Base-by-base conservation (phyloP, 371 early-diverging fungal genomes). In the Syncephalastrum racemosum region DNA sequence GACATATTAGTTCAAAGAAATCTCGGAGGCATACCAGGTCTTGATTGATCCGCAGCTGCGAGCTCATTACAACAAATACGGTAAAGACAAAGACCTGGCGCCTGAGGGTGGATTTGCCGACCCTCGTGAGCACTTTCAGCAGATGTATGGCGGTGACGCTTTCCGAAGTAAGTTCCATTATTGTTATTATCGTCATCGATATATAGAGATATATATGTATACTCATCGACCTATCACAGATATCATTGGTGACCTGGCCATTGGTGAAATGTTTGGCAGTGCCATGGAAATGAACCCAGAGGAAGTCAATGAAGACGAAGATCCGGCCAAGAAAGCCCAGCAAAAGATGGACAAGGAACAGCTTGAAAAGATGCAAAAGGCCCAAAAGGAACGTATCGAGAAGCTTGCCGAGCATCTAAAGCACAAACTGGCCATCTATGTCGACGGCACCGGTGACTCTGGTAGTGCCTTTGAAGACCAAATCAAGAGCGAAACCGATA, bases 1-100 rank as follows among this genome's bases (percentile, higher is more conserved):
- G 23, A 45, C 24, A 20, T 4, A 44, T 2, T 61, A 85, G 87
- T 96, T 97, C 68, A 95, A 98, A 79, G 81, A 87, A 65, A 91
- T 98, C 23, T 93, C 95, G 8, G 95, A 96, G 71, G 98, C 96
- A 10, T 96, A 98, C 67, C 95, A 94, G 77, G 88, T 89, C 1
- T 81, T 98, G 43, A 90, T 89, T 4, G 97, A 98, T 63, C 91
- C 93, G n/a, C 86, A 91, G 63, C 70, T 89, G 59, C 86, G 98
- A 48, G 77, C 88, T 16, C 80, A 83, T 57, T 98, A 98, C 80
- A 95, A 98, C 71, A 87, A 87, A 70, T 88, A 88, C 67, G 94
- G 94, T 58, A 82, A 84, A 56, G 82, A 86, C 51, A 84, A 85
- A 73, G 84, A 80, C 55, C 74, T 85, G 8, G 83, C 83, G 14